Evolutionary conservation across 2,329 filamentous ascomycete species (phyloP), one percentile per base, ranked within the genome.

Genomic region (Aspergillus eucalypticola): DNA sequence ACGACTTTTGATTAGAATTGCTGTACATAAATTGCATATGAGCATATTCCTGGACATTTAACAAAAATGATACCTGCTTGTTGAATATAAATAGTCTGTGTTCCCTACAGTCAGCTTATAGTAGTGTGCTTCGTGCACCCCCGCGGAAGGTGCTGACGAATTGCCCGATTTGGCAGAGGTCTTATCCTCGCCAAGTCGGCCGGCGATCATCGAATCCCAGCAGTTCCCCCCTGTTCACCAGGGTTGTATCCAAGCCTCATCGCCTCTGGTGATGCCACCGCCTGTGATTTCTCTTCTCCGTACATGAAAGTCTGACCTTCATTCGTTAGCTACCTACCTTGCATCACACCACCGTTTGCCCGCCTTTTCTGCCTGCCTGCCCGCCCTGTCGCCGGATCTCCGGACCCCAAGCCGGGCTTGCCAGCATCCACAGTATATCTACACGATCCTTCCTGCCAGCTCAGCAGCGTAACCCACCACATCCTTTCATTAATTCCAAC

Each of bases 111-210:
- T 35, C 11, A 35, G 39, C 39, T 42, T n/a, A 42, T 7, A 42
- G 7, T 17, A 8, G 5, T 48, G 25, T 48, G 25, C 13, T 27
- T 25, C 42, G 21, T 48, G 44, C 21, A n/a, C 7, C 7, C 44
- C 44, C 25, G 44, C 21, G 15, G 51, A 23, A 38, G 8, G 7
- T 44, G 64, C 61, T 61, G 55, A 62, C 51, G 54, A 63, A 64
- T 64, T 62, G 55, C 58, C 58, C 49, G 50, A 64, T 61, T 60
- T 21, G 56, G 63, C 57, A 48, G 38, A 44, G 52, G 23, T 54
- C 50, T 23, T 39, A 32, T 21, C 8, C 23, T 29, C 39, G 39
- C 23, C 25, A 27, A 19, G 23, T 44, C 23, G 23, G 38, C 32
- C 52, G 17, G 32, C 25, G 59, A 61, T 63, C 59, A 50, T 56